Percentiles rank a stretch among this genome's conserved stretches.
phyloP scores from a whole-genome alignment of 495 filamentous ascomycete species.

The Tuber borchii region DNA sequence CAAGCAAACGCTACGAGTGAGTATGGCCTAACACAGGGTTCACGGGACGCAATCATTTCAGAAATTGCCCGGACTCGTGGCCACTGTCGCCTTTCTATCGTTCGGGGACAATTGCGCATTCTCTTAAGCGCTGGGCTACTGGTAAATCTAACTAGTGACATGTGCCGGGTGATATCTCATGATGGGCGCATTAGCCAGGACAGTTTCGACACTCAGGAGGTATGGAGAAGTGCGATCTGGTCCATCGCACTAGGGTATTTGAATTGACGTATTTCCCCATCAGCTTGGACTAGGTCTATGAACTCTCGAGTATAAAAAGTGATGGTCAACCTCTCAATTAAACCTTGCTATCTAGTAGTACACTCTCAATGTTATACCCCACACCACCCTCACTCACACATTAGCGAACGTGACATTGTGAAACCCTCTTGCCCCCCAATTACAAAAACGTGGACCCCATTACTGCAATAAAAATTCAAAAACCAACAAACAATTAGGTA shows the following conservation, averaged over 20 bases:
- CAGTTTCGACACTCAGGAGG: background rate
- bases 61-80: background rate
- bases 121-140: background rate
- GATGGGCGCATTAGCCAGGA: background rate
- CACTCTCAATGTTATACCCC: background rate
- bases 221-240: background rate
- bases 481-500: no score
- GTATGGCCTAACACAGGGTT: background rate
- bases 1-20: no score
- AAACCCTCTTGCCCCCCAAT: no score
- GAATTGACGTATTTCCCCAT: background rate
- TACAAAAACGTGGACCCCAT: no score
- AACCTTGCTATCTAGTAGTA: no score
- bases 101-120: background rate
- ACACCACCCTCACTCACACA: background rate
- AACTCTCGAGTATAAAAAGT: background rate
- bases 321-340: background rate
- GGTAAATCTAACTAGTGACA: background rate
- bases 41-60: background rate
- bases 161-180: background rate
- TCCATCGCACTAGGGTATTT: background rate
- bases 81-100: background rate
- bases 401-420: no score
- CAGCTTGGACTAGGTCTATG: no score
- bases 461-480: no score